Base-by-base conservation (phyloP, 768 basidiomycete genomes). In the Leccinum arenicola region DNA sequence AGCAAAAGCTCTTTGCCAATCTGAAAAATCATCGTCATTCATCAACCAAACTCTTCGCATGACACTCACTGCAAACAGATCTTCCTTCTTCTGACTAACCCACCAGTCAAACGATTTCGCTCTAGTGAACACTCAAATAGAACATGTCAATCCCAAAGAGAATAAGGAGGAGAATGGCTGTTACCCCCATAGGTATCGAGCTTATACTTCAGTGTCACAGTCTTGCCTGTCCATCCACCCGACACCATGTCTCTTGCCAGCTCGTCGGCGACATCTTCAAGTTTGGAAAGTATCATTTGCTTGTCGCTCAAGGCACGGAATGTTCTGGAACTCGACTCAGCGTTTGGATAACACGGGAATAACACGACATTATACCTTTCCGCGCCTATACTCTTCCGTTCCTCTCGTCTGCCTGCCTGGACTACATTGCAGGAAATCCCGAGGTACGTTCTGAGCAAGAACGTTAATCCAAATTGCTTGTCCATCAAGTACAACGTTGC, bases 191-290 rank as follows among this genome's bases (percentile, higher is more conserved):
- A 98, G 1, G 87, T 94, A 68, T 95, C 88, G 35, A 93, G 81
- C 76, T 99, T 99, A 72, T 88, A 95, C 71, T 96, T 97, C 52
- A 98, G 79, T 0, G 93, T 96, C 33, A 98, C 80, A 0, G 93
- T 97, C 63, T 88, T 84, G 8, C 93, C 96, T 7, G 85, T 82
- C 87, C 93, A 99, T 31, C 91, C 88, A 49, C 80, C 79, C n/a
- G 80, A 73, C 27, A 79, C 75, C 84, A 98, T 87, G 68, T 97
- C 95, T 47, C 81, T 79, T 67, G 85, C 90, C 12, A 99, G 83
- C 65, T 93, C 89, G 2, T 80, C 82, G 1, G 94, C 88, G 36
- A 97, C 84, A 56, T 91, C 86, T 23, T 91, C 83, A 0, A 99
- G 81, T 70, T 91, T 93, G 14, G 80, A 75, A 33, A 95, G 68